Base-by-base conservation (phyloP, 495 filamentous ascomycete genomes). In the Penicillium ucsense region DNA sequence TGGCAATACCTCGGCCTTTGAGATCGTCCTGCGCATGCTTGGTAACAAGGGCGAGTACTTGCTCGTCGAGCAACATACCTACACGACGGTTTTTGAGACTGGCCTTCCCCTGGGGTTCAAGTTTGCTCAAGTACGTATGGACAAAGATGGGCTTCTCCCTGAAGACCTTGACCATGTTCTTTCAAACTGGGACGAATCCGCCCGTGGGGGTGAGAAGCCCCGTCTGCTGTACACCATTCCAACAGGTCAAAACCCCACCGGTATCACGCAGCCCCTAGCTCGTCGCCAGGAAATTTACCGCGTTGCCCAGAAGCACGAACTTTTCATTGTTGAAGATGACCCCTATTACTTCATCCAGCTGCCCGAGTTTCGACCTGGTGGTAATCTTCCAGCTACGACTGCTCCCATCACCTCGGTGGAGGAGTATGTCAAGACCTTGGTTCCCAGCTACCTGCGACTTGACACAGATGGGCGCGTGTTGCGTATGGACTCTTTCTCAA, bases 311-410 rank as follows among this genome's bases (percentile, higher is more conserved):
- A 85, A 86, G 65, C 86, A 95, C 60, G 87, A 95, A 58, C 49
- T 97, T 35, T 85, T 78, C 59, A 90, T 97, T 60, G 59, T 97
- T 43, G 91, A 97, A 67, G 91, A 97, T 60, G 91, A 97, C 61
- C 91, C 91, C 8, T 96, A 95, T 66, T 97, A 55, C 41, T 51
- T 36, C 32, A 9, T 55, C 11, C 52, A 55, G 30, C 31, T 51
- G 8, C 31, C 41, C 10, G 33, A 27, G 7, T 92, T 90, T 65
- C 4, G 8, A 8, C 5, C 29, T 8, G 37, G 28, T 4, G 12
- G 40, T 12, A 8, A 9, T 30, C 8, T 8, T 30, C 8, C 20
- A 43, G 28, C 8, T 4, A 6, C n/a, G 5, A 38, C 36, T n/a
- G 6, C 36, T 38, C 6, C 6, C 36, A 8, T 38, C 10, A 38